Evolutionary conservation across 768 basidiomycete species (phyloP), one percentile per base, ranked within the genome.

Genomic region (Leccinellum luteum): DNA sequence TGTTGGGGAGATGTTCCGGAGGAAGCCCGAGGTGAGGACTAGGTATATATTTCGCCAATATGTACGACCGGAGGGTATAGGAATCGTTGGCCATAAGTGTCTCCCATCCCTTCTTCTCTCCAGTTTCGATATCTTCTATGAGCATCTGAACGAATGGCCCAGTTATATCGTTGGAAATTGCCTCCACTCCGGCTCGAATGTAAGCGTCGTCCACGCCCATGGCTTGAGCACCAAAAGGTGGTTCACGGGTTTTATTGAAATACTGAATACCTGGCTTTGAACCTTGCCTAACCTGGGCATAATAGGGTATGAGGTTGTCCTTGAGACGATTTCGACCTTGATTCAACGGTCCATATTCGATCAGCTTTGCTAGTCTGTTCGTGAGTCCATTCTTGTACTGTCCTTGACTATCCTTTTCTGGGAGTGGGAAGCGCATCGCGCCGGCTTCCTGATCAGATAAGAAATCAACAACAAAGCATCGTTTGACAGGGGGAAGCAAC

Each of bases 371-470:
- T 14, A 70, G 34, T 30, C 73, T 63, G 28, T 60, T 68, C 74
- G 75, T 76, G 34, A 66, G 50, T 4, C 62, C 60, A 44, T 64
- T 65, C 25, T 68, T 54, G 19, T 58, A 66, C 2, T n/a, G 48
- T 45, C 59, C 64, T 13, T 34, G 21, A 6, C 12, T 13, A 31
- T 64, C 51, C 54, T 67, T 66, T 49, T 43, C 45, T 6, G 65
- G 65, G 15, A 66, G 9, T 17, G 66, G 66, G 54, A 64, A 79
- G 6, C 75, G 70, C 76, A 78, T 77, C 7, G 78, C 77, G 0
- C 77, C 78, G 10, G 69, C 66, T 57, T 77, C 74, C 59, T 59
- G 27, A 6, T 9, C 3, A 44, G 6, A 56, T 6, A 17, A 21
- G n/a, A 17, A 12, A 8, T 51, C 17, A 61, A 12, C 3, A 9